These are phyloP conservation scores for Candida palmyrensis DNA, from an alignment of 805 yeast species.

Conservation along the genomic window DNA sequence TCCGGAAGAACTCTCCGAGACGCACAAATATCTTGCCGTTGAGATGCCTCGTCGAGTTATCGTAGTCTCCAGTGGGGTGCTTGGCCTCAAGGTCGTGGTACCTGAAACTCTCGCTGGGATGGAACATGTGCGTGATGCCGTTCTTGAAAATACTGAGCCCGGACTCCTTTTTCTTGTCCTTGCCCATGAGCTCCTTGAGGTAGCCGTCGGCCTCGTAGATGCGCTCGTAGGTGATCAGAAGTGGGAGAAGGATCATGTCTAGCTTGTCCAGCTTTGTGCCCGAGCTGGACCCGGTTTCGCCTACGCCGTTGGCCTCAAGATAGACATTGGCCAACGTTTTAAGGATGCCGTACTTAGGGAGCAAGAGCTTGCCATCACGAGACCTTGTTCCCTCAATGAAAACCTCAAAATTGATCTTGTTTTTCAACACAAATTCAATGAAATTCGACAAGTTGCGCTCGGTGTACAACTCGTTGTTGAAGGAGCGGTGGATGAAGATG, in stretches of 20 bases:
- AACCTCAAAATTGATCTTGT: constrained; percentile 51
- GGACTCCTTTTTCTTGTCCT: constrained; percentile 52
- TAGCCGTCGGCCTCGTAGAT: constrained; percentile 53
- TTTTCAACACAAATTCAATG: constrained; percentile 42
- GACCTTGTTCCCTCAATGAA: constrained; percentile 66
- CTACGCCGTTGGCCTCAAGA: constrained; percentile 14
- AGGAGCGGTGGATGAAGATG: constrained; percentile 49
- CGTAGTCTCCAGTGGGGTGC: constrained; percentile 19
- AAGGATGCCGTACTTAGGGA: constrained; percentile 59
- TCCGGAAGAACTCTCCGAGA: constrained; percentile 27
- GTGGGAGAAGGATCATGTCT: constrained; percentile 43
- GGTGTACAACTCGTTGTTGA: constrained; percentile 38
- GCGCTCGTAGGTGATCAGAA: constrained; percentile 56
- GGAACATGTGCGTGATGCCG: constrained; percentile 27
- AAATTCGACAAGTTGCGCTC: constrained; percentile 44
- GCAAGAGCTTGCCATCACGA: constrained; percentile 56
- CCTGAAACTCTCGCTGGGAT: constrained; percentile 5
- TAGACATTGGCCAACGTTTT: constrained; percentile 47
- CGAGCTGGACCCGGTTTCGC: too few species aligned
- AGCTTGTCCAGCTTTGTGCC: too few species aligned
- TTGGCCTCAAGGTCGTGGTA: constrained; percentile 4
- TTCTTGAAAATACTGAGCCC: constrained; percentile 31
- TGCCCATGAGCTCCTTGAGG: constrained; percentile 51
- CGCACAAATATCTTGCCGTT: constrained; percentile 34
- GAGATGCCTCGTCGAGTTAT: constrained; percentile 22